These are phyloP conservation scores for Ustilago curta DNA, from an alignment of 1,284 basidiomycete genomes.

Conservation along the genomic window DNA sequence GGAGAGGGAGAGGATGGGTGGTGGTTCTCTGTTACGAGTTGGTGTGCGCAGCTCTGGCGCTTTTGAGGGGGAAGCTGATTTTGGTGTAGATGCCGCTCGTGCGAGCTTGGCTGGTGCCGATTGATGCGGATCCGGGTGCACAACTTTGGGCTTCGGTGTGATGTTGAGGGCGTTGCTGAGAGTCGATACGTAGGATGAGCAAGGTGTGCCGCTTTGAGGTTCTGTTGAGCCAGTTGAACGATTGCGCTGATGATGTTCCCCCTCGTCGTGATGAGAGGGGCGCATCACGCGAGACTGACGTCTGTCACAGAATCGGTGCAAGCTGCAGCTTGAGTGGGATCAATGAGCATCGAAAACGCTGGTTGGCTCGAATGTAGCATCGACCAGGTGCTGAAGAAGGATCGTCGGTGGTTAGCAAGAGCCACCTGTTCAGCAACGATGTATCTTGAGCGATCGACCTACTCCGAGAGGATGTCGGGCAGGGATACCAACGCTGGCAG, in stretches of 20 bases:
- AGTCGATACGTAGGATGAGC: slow-evolving; percentile 29
- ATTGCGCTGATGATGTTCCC: not conserved
- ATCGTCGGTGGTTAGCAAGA: too few species aligned
- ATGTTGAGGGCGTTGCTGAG: slow-evolving; percentile 43
- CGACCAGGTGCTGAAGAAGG: too few species aligned
- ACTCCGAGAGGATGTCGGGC: too few species aligned
- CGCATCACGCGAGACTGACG: slow-evolving; percentile 18
- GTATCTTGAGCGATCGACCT: too few species aligned
- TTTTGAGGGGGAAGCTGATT: not conserved
- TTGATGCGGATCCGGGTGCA: not conserved
- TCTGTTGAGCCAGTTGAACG: not conserved
- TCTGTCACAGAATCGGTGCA: too few species aligned
- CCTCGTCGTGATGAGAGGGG: not conserved
- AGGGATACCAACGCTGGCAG: too few species aligned
- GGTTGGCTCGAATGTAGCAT: too few species aligned
- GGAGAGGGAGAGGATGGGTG: slow-evolving; percentile 13
- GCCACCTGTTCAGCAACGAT: too few species aligned
- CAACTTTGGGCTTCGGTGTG: slow-evolving; percentile 8
- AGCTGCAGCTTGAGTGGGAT: not conserved
- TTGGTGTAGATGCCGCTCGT: not conserved
- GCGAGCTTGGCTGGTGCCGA: not conserved
- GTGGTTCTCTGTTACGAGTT: not conserved
- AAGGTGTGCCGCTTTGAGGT: not conserved
- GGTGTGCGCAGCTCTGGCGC: not conserved
- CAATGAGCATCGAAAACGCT: too few species aligned